Percentiles rank a stretch among this genome's conserved stretches.
phyloP scores from a whole-genome alignment of 805 yeast genomes.

The Blastobotrys chiropterorum region DNA sequence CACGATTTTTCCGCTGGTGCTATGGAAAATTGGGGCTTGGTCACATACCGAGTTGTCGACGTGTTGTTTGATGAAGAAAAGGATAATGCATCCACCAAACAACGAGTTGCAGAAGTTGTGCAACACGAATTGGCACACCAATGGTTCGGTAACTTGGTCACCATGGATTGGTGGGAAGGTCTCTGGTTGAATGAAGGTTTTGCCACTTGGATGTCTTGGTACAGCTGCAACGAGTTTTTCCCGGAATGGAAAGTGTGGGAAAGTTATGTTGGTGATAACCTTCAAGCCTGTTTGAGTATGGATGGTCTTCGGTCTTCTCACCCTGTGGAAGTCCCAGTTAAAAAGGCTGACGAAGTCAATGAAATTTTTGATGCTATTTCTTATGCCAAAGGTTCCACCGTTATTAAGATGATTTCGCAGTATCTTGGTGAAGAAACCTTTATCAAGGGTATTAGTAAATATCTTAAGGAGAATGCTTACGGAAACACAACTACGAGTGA shows the following conservation, averaged over 20 bases:
- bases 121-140: slow-evolving; percentile 87
- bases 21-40: slow-evolving; percentile 88
- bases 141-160: slow-evolving; percentile 86
- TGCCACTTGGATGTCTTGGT: slow-evolving; percentile 80
- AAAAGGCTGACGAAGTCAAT: slow-evolving; percentile 70
- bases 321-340: slow-evolving; percentile 78
- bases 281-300: slow-evolving; percentile 66
- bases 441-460: slow-evolving; percentile 64
- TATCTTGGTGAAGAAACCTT: slow-evolving; percentile 64
- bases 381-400: slow-evolving; percentile 73
- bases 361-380: slow-evolving; percentile 80
- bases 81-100: slow-evolving; percentile 53
- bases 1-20: slow-evolving; percentile 80
- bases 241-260: slow-evolving; percentile 83
- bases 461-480: slow-evolving; percentile 56
- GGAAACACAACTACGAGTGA: slow-evolving; percentile 71
- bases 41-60: slow-evolving; percentile 60
- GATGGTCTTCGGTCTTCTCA: slow-evolving; percentile 71
- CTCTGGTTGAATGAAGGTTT: slow-evolving; percentile 87
- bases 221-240: slow-evolving; percentile 59
- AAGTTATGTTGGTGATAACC: slow-evolving; percentile 68
- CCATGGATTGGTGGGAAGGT: slow-evolving; percentile 94
- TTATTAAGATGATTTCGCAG: slow-evolving; percentile 69
- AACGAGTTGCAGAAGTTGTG: slow-evolving; percentile 74
- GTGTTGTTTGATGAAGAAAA: slow-evolving; percentile 62